Conservation (phyloP, 306 rosid genomes). For the Cucumis sativus region Cucumber_9930_V3 NC_026660.2:28888001-28888500, state of each 20-base stretch:
- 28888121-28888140: constrained; percentile 17
- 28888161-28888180: constrained; percentile 20
- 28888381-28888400: constrained; percentile 27
- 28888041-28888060: constrained; percentile 18
- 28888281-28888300: constrained; percentile 17
- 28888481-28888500: not conserved
- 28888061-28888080: constrained; percentile 20
- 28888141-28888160: constrained; percentile 10
- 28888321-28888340: constrained; percentile 34
- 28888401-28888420: constrained; percentile 24
- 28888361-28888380: constrained; percentile 37
- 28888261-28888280: constrained; percentile 27
- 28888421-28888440: constrained; percentile 30
- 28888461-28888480: constrained; percentile 25
- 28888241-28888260: constrained; percentile 17
- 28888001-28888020: constrained; percentile 28
- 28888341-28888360: constrained; percentile 27
- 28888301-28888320: constrained; percentile 34
- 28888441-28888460: constrained; percentile 24
- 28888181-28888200: constrained; percentile 19
- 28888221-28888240: constrained; percentile 18
- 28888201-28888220: constrained; percentile 18
- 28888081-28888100: constrained; percentile 19
- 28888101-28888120: constrained; percentile 26
- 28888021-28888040: constrained; percentile 21